These are phyloP conservation scores for Taiozyma sp. DNA, from an alignment of 1,139 yeast species.

Conservation along the genomic window DNA sequence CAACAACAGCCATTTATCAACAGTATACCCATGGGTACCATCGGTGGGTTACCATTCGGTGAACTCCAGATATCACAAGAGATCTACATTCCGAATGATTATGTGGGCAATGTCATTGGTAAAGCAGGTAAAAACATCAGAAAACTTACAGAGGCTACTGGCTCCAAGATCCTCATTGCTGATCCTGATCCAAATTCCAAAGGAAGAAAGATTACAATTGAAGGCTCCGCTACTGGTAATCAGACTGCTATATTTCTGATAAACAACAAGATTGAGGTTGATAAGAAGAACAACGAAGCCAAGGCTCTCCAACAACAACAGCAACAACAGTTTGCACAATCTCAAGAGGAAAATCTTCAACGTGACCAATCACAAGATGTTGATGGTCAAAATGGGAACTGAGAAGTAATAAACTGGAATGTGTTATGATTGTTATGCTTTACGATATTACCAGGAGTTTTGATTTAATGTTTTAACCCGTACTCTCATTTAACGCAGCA, in stretches of 20 bases:
- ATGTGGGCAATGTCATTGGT: slow-evolving; percentile 83
- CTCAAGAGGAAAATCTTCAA: neutral
- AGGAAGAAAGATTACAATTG: slow-evolving; percentile 63
- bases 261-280: slow-evolving; percentile 67
- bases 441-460: neutral
- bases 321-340: neutral
- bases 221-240: slow-evolving; percentile 64
- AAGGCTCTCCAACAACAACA: slow-evolving; percentile 3
- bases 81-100: slow-evolving; percentile 67
- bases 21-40: neutral
- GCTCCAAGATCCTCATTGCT: slow-evolving; percentile 69
- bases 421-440: neutral
- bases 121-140: slow-evolving; percentile 81
- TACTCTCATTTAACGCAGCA: neutral
- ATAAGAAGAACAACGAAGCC: slow-evolving; percentile 38
- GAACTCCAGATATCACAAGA: slow-evolving; percentile 40
- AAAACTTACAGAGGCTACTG: slow-evolving; percentile 71
- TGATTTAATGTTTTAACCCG: neutral
- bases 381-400: neutral
- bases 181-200: slow-evolving; percentile 49
- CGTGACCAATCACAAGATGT: neutral
- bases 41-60: neutral
- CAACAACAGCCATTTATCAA: slow-evolving; percentile 2
- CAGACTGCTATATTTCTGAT: slow-evolving; percentile 76
- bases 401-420: neutral